phyloP scores from a whole-genome alignment of 2,329 filamentous ascomycete species.

The Fonsecaea pugnacius region DNA sequence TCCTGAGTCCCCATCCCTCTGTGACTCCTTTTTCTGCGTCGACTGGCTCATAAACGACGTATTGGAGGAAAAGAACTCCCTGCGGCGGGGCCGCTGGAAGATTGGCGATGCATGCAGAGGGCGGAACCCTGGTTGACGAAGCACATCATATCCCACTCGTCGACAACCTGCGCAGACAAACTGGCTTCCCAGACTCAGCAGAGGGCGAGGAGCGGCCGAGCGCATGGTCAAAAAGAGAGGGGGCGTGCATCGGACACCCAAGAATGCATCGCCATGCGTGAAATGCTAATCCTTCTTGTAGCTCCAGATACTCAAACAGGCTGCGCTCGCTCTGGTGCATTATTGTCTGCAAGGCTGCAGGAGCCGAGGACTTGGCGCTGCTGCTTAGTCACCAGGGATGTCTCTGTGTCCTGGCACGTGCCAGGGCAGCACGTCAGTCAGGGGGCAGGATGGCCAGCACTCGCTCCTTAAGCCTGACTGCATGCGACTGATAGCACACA shows the following conservation, averaged over 20 bases:
- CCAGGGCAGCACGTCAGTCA: too few species aligned
- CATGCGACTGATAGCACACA: too few species aligned
- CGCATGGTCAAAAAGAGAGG: slow-evolving; percentile 12
- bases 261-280: not conserved
- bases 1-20: slow-evolving; percentile 12
- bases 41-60: slow-evolving; percentile 45
- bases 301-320: not conserved
- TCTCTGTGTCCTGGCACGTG: too few species aligned
- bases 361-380: slow-evolving; percentile 26
- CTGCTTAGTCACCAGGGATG: too few species aligned
- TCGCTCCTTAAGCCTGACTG: too few species aligned
- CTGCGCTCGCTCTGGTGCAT: slow-evolving; percentile 4
- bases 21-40: slow-evolving; percentile 12
- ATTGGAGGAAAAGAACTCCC: slow-evolving; percentile 70
- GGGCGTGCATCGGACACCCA: not conserved
- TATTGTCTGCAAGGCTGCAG: slow-evolving; percentile 12
- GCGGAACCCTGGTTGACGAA: slow-evolving; percentile 43
- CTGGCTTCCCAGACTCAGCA: slow-evolving; percentile 17
- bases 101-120: slow-evolving; percentile 43
- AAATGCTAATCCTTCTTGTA: not conserved
- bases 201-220: slow-evolving; percentile 19
- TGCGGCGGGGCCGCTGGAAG: slow-evolving; percentile 54
- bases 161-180: slow-evolving; percentile 42
- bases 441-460: too few species aligned
- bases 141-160: slow-evolving; percentile 37